Base-by-base conservation (phyloP, 2,329 filamentous ascomycete genomes). In the Cladosporium halotolerans region DNA sequence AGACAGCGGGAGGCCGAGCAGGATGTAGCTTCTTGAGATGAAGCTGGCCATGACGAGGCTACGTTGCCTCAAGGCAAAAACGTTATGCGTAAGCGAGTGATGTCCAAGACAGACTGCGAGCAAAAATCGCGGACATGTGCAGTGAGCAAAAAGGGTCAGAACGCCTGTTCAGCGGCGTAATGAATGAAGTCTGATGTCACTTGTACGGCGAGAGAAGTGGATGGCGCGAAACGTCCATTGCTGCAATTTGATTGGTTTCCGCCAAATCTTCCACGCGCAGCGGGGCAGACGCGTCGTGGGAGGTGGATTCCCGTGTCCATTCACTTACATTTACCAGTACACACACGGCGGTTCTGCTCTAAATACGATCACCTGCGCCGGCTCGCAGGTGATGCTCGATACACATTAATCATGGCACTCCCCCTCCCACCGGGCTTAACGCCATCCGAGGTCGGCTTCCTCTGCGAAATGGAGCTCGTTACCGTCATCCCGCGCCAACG, bases 381-480 rank as follows among this genome's bases (percentile, higher is more conserved):
- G 11, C 34, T 11, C 8, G 40, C 40, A 42, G 38, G 40, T 18
- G 44, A 44, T 51, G 48, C 48, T 40, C 43, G 19, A 34, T 3
- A 42, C 9, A 10, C 2, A 9, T 41, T 3, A 53, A 56, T 39
- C 63, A 84, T 85, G 82, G 81, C 81, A 48, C 77, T 83, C 60
- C 79, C 80, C 58, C 75, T 84, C 40, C 79, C 79, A 38, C 75
- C 79, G 58, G 81, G 85, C 70, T 79, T 96, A 42, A 86, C 88
- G 63, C 89, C 93, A 55, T 79, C 88, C 59, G 93, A 99, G 74
- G 87, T 95, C 43, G 88, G 90, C 47, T 99, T 97, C 67, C 76
- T 97, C 28, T 96, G 91, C 71, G 93, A 99, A 75, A 97, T 96
- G 90, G 92, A 97, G 74, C 82, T 89, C 64, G 87, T 99, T 53